Evolutionary conservation across 495 filamentous ascomycete species (phyloP).

Genomic region (Aspergillus cavernicola): DNA sequence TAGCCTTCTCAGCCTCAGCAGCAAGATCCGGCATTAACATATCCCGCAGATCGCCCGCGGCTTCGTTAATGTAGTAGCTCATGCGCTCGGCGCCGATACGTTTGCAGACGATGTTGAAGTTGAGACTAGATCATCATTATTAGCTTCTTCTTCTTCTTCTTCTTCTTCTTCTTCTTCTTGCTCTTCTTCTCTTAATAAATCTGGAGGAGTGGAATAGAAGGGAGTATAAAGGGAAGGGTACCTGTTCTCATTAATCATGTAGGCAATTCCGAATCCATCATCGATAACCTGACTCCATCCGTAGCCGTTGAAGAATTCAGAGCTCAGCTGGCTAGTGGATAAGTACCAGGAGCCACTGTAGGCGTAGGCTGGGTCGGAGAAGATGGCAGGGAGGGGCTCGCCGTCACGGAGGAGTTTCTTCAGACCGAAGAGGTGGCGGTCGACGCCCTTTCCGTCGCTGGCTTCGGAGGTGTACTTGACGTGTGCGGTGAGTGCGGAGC

Average conservation of each 20-base stretch:
- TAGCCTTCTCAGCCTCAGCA: slow-evolving; percentile 71
- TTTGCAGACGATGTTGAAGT: slow-evolving; percentile 99
- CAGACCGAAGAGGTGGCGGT: slow-evolving; percentile 93
- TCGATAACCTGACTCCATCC: slow-evolving; percentile 99
- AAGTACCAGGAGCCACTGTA: slow-evolving; percentile 91
- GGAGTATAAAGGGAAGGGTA: slow-evolving; percentile 18
- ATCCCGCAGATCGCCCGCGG: slow-evolving; percentile 85
- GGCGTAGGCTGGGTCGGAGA: slow-evolving; percentile 76
- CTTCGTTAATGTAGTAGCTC: slow-evolving; percentile 92
- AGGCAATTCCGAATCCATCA: slow-evolving; percentile 93
- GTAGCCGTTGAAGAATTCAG: slow-evolving; percentile 98
- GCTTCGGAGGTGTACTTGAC: slow-evolving; percentile 87
- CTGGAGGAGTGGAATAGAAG: no score
- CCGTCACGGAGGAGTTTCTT: slow-evolving; percentile 84
- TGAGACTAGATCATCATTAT: slow-evolving; percentile 64
- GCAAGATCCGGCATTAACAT: slow-evolving; percentile 79
- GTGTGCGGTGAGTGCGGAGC: slow-evolving; percentile 75
- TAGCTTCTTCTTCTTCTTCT: slow-evolving; percentile 14
- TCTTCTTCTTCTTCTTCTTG: no score
- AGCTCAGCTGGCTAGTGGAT: slow-evolving; percentile 82
- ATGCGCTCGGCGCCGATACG: slow-evolving; percentile 85
- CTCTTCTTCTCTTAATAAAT: no score
- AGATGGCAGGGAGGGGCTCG: slow-evolving; percentile 78
- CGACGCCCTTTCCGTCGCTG: slow-evolving; percentile 87
- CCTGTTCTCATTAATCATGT: slow-evolving; percentile 99